Evolutionary conservation across 208 protist species (phyloP).

Genomic region (Acanthamoeba comandoni): DNA sequence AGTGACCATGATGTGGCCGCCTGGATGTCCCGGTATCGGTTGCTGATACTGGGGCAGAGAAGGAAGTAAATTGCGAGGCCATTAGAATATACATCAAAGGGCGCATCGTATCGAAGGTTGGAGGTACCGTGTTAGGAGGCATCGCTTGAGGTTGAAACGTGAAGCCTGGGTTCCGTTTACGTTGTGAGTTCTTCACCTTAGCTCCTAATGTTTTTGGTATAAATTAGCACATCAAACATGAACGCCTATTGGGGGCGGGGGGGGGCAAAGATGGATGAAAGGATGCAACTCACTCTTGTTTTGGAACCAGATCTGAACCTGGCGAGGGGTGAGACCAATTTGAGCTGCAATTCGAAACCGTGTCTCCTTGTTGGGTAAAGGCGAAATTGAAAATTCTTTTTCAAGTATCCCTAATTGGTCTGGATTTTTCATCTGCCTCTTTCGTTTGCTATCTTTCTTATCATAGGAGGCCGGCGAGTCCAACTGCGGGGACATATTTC

Average conservation of each 20-base stretch:
- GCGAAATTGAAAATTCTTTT: conserved; percentile 75
- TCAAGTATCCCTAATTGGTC: conserved; percentile 68
- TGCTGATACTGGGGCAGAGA: conserved; percentile 14
- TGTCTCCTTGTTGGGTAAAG: conserved; percentile 61
- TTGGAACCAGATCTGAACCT: conserved; percentile 76
- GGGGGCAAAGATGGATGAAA: background rate
- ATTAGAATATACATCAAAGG: background rate
- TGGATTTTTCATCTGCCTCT: conserved; percentile 72
- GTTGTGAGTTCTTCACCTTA: conserved; percentile 70
- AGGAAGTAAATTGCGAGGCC: background rate
- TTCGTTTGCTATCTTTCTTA: conserved; percentile 58
- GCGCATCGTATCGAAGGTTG: background rate
- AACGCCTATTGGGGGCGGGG: background rate
- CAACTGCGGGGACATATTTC: no score
- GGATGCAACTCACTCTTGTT: conserved; percentile 32
- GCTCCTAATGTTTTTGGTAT: conserved; percentile 1
- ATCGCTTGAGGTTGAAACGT: conserved; percentile 16
- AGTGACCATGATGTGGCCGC: conserved; percentile 16
- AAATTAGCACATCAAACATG: background rate
- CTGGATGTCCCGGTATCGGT: background rate
- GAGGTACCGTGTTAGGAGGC: background rate
- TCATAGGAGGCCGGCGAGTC: no score
- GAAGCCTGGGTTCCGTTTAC: conserved; percentile 58
- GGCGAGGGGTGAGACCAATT: conserved; percentile 50
- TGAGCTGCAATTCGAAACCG: conserved; percentile 27